Evolutionary conservation across 192 early-diverging fungal species (phyloP).

Genomic region (Coemansia sp.): DNA sequence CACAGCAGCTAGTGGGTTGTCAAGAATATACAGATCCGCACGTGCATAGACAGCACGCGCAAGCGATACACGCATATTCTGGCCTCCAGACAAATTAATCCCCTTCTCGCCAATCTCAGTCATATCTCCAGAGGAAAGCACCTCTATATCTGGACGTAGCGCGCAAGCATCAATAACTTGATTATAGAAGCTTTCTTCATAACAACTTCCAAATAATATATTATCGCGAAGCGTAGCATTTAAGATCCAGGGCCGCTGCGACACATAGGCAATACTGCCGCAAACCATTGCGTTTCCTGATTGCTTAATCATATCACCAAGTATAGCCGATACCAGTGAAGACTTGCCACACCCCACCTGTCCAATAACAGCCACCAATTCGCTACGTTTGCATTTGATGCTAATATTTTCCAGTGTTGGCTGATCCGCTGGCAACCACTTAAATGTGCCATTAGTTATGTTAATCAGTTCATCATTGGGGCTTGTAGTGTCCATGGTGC

Average conservation of each 20-base stretch:
- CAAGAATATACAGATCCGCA: conserved; percentile 82
- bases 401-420: conserved; percentile 44
- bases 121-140: too few species aligned
- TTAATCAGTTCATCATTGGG: too few species aligned
- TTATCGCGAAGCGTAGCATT: too few species aligned
- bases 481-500: too few species aligned
- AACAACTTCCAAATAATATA: conserved; percentile 83
- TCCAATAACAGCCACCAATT: conserved; percentile 62
- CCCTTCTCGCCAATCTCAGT: too few species aligned
- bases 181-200: conserved; percentile 76
- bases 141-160: conserved; percentile 81
- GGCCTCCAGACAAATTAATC: too few species aligned
- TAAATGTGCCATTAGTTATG: conserved; percentile 55
- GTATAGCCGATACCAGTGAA: conserved; percentile 67
- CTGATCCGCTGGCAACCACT: conserved; percentile 50
- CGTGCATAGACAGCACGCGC: conserved; percentile 86
- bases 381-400: conserved; percentile 24
- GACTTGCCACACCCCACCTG: conserved; percentile 76
- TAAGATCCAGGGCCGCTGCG: conserved; percentile 87
- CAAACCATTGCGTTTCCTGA: conserved; percentile 65
- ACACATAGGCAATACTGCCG: conserved; percentile 63
- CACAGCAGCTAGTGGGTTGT: conserved; percentile 58
- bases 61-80: too few species aligned
- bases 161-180: conserved; percentile 78
- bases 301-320: conserved; percentile 80